Evolutionary conservation across 768 basidiomycete species (phyloP), one percentile per base, ranked within the genome.

Genomic region (Tubosaeta brunneosetosa): DNA sequence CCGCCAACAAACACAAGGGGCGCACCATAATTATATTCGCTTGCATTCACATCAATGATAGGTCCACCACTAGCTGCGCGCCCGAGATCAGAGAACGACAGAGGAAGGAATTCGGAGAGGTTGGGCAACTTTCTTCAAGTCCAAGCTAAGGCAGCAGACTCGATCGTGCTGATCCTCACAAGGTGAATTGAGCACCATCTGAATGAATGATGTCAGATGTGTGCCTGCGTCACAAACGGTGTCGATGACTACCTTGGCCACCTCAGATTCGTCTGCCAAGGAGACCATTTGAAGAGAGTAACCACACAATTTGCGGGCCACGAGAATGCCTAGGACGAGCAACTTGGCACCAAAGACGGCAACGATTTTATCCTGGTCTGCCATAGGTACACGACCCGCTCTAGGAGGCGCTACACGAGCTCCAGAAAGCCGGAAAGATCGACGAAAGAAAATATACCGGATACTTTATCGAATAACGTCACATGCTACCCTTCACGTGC

Each of bases 391-490:
- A 31, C 78, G 75, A 13, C 77, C 73, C 19, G 71, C 80, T 25
- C 74, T 71, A 1, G 89, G 85, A 13, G 80, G 81, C 14, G 79
- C 90, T 90, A 56, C 3, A 32, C 2, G 31, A 14, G 4, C 37
- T 41, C 32, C n/a, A 48, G 13, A 50, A 38, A 14, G 12, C 34
- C 33, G 22, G 48, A 22, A 22, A 6, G 17, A n/a, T 17, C n/a
- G 4, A 27, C 16, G 29, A n/a, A 10, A n/a, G 36, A 42, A 7
- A 4, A 63, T 83, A 51, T 51, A 91, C 94, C 88, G 60, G 94
- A 91, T 2, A 94, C 71, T 66, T 99, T 97, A 97, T 64, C 2
- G 88, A 84, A 67, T 8, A 91, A 71, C 0, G 86, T 81, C 88
- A 97, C 91, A 57, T 78, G 76, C 56, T 86, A 83, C 50, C 76